phyloP scores from a whole-genome alignment of 2,329 filamentous ascomycete genomes.

The Pezicula carpinea region DNA sequence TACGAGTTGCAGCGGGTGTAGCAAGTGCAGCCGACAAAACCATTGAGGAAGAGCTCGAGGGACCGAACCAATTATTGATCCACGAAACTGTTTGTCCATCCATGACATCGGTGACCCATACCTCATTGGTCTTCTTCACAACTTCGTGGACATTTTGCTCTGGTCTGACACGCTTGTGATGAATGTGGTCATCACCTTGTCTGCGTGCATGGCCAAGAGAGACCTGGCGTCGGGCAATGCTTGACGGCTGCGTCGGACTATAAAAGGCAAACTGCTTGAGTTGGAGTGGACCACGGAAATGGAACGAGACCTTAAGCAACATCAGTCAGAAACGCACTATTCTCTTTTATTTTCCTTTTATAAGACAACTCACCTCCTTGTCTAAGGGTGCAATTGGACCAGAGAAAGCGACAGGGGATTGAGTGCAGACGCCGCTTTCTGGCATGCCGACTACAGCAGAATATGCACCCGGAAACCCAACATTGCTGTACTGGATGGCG shows the following conservation, averaged over 20 bases:
- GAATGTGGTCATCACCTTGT: constrained; percentile 45
- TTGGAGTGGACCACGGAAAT: constrained; percentile 66
- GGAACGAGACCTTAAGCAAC: constrained; percentile 56
- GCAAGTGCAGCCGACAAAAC: constrained; percentile 6
- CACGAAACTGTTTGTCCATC: constrained; percentile 53
- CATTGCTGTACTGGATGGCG: constrained; percentile 62
- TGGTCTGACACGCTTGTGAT: constrained; percentile 32
- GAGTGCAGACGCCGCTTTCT: constrained; percentile 48
- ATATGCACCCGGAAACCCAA: constrained; percentile 58
- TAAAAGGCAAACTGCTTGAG: constrained; percentile 69
- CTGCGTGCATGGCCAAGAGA: constrained; percentile 30
- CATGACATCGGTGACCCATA: constrained; percentile 50
- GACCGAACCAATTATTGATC: constrained; percentile 47
- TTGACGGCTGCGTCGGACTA: constrained; percentile 32
- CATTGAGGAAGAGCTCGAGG: constrained; percentile 10
- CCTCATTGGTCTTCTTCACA: constrained; percentile 39
- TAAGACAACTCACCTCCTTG: constrained; percentile 54
- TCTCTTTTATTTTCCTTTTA: not conserved
- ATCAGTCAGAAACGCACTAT: not conserved
- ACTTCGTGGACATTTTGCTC: constrained; percentile 24
- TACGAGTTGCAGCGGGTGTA: not conserved
- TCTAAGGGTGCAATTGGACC: constrained; percentile 64
- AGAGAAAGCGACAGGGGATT: constrained; percentile 45
- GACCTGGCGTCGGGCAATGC: constrained; percentile 33
- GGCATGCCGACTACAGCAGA: constrained; percentile 60